Evolutionary conservation across 306 rosid genomes (phyloP), one percentile per base, ranked within the genome.

Genomic region (Prunus mume): DNA sequence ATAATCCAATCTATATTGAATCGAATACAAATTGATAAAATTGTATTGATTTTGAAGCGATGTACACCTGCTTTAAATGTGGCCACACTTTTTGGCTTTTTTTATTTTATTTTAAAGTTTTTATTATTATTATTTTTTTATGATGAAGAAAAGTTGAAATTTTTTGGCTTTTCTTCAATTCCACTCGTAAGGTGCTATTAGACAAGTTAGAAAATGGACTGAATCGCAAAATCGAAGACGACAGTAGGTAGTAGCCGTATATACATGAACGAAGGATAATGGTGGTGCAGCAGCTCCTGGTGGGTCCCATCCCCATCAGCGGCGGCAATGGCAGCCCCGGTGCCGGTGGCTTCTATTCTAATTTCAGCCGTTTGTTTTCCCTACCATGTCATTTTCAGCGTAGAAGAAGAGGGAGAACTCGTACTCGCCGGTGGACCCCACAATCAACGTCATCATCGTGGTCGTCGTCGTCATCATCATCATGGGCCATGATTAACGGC

Each of bases 291-390:
- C 87, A 89, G 65, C 79, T 91, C 73, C 77, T 88, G 63, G 76
- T 89, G 89, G 95, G 95, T 75, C 80, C 89, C 88, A 82, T 82
- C 73, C 82, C 87, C 80, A 43, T 85, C 79, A 30, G 41, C 46
- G 14, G 67, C 19, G 28, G 24, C 68, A 7, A 25, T n/a, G 60
- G 61, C 7, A 54, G 75, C 68, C 69, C 27, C 15, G 62, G 25
- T 11, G 28, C 76, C 17, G 64, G 56, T 46, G 80, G 64, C 74
- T 83, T 56, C 65, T 52, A 55, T 20, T 32, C 4, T 30, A 74
- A 50, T 52, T 81, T 57, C 49, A 69, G 50, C 61, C 89, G 30
- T 0, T 63, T 30, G 41, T 30, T 30, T 15, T 25, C 34, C 34
- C 38, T 25, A 5, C 65, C 65, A 22, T 60, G 38, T 60, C 62